Evolutionary conservation across 345 rosid genomes (phyloP).

Genomic region (Acer negundo): DNA sequence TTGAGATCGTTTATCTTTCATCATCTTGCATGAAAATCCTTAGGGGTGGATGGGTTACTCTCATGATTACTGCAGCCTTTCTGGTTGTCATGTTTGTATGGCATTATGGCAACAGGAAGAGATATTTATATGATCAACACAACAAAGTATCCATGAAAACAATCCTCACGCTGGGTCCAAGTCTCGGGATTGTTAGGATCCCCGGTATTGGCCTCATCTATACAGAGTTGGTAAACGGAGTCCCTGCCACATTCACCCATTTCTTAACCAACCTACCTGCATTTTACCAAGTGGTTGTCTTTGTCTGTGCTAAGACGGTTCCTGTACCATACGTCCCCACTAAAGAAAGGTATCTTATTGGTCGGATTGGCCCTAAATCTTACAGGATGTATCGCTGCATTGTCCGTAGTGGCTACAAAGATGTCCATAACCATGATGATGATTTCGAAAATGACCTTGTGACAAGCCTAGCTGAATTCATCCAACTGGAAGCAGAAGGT

Average conservation of each 20-base stretch:
- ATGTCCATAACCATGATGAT: slow-evolving; percentile 63
- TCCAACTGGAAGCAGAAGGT: slow-evolving; percentile 89
- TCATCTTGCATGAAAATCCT: slow-evolving; percentile 65
- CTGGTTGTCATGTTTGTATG: slow-evolving; percentile 63
- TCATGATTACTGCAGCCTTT: slow-evolving; percentile 57
- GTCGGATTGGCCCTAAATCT: slow-evolving; percentile 92
- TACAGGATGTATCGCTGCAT: slow-evolving; percentile 88
- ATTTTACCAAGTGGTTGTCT: slow-evolving; percentile 87
- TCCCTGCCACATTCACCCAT: slow-evolving; percentile 81
- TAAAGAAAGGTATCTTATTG: slow-evolving; percentile 83
- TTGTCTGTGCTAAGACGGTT: slow-evolving; percentile 81
- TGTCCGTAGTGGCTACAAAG: slow-evolving; percentile 86
- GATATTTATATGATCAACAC: slow-evolving; percentile 75
- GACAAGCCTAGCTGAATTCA: slow-evolving; percentile 89
- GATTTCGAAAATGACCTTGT: slow-evolving; percentile 83
- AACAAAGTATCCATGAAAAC: slow-evolving; percentile 81
- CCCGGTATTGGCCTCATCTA: slow-evolving; percentile 94
- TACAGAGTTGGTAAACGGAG: slow-evolving; percentile 74
- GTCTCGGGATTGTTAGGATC: slow-evolving; percentile 82
- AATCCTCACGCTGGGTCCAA: slow-evolving; percentile 77
- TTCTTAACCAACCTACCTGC: slow-evolving; percentile 86
- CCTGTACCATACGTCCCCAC: slow-evolving; percentile 81
- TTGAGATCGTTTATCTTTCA: slow-evolving; percentile 67
- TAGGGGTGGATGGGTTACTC: slow-evolving; percentile 81
- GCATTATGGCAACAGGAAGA: slow-evolving; percentile 84